Base-by-base conservation (phyloP, 176 grass and related monocot species). In the Avena insularis region DNA sequence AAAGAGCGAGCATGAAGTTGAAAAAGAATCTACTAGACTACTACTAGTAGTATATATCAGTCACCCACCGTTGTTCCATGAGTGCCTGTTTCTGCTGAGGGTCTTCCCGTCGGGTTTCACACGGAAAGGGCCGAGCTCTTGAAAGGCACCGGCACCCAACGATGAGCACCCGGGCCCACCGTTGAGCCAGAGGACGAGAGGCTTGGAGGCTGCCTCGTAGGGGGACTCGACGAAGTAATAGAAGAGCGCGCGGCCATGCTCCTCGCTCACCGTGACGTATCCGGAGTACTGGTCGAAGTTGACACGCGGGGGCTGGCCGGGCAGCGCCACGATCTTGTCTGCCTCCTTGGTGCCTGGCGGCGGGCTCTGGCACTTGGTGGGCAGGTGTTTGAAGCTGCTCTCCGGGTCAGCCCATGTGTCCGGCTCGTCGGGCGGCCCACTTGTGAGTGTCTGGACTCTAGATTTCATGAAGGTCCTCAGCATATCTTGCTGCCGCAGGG, bases 201-300 rank as follows among this genome's bases (percentile, higher is more conserved):
- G 91, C 16, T 92, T 91, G 38, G 66, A 74, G 2, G 86, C 20
- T 0, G 86, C 82, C 50, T 87, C 85, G 49, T 89, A 79, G 20
- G 88, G 83, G 1, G 92, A 66, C 80, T 92, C 92, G 6, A 65
- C 94, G 38, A 94, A 94, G 79, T 94, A 94, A 81, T 94, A 94
- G 83, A 94, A 91, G 71, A 97, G 86, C 45, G 80, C 92, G 40
- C 92, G 84, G 50, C 88, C 92, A 20, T 94, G 78, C 40, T 80
- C 47, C 54, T 83, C 53, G 57, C 92, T 48, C 0, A 97, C 90
- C 0, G 90, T 90, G 47, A 97, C 88, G 19, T 92, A 92, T 0
- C 94, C 92, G 0, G 87, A 33, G 63, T 94, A 97, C 71, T 97
- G 92, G 6, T 53, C 21, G 74, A 97, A 91, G 82, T 87, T 53